These are phyloP conservation scores for Chaetomium tenue DNA, from an alignment of 495 filamentous ascomycete genomes.

Conservation along the genomic window DNA sequence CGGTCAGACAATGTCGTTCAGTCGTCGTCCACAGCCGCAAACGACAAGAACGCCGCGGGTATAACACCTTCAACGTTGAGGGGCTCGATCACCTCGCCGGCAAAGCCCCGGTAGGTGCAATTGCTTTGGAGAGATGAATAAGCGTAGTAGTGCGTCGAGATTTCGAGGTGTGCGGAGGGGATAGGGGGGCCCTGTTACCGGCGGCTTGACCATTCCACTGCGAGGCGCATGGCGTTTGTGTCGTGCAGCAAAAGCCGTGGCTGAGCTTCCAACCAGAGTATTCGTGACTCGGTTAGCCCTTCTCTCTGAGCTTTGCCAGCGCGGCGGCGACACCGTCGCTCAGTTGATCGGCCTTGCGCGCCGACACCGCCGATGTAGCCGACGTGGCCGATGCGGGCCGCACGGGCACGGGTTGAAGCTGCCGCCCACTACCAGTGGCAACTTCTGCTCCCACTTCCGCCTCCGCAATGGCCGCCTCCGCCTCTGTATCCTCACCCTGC, in stretches of 20 bases:
- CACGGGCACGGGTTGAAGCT: neutral
- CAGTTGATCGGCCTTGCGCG: conserved; percentile 39
- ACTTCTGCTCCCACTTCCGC: conserved; percentile 43
- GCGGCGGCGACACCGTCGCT: conserved; percentile 55
- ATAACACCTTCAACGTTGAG: too few relatives aligned
- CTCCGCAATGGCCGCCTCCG: conserved; percentile 50
- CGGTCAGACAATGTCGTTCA: too few relatives aligned
- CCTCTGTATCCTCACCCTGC: conserved; percentile 40
- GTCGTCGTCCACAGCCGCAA: too few relatives aligned
- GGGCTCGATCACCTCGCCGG: too few relatives aligned
- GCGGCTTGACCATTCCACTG: neutral
- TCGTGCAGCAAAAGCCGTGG: neutral
- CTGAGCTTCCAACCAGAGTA: neutral
- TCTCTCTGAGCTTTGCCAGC: conserved; percentile 51
- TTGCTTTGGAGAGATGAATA: too few relatives aligned
- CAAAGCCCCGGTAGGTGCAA: too few relatives aligned
- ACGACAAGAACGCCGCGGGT: too few relatives aligned
- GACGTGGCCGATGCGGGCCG: conserved; percentile 9
- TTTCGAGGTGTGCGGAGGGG: too few relatives aligned
- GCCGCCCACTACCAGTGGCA: conserved; percentile 20
- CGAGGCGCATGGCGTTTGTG: conserved; percentile 13
- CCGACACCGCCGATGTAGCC: conserved; percentile 6
- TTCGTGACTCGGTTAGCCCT: conserved; percentile 30
- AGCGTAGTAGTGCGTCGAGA: too few relatives aligned
- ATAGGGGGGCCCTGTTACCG: neutral